These are phyloP conservation scores for Farysia itapuensis DNA, from an alignment of 1,284 basidiomycete species.

Conservation along the genomic window DNA sequence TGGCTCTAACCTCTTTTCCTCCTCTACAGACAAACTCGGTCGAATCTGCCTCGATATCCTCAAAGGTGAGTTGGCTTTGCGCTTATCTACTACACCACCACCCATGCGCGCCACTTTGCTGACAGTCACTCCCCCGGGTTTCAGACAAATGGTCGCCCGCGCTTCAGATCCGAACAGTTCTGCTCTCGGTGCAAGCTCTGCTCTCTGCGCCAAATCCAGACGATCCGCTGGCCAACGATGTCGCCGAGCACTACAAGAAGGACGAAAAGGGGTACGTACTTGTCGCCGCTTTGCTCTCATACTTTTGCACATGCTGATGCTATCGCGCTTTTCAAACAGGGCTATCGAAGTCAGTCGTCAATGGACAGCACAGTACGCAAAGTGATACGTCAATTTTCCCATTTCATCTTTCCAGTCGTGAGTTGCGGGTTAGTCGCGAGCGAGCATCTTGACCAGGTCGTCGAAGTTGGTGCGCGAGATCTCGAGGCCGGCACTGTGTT, in stretches of 20 bases:
- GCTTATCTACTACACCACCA: no score
- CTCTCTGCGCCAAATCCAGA: slow-evolving; percentile 96
- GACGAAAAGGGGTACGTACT: slow-evolving; percentile 81
- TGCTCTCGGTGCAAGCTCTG: slow-evolving; percentile 93
- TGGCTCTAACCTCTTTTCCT: neutral
- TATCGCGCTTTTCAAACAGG: slow-evolving; percentile 13
- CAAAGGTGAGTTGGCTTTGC: slow-evolving; percentile 76
- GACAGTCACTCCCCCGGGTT: neutral
- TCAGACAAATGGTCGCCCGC: slow-evolving; percentile 98
- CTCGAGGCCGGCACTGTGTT: slow-evolving; percentile 21
- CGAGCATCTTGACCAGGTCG: slow-evolving; percentile 21
- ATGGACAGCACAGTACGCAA: slow-evolving; percentile 54
- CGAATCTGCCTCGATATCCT: slow-evolving; percentile 97
- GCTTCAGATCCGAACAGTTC: slow-evolving; percentile 93
- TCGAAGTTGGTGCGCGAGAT: slow-evolving; percentile 35
- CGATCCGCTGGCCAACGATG: slow-evolving; percentile 88
- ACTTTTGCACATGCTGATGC: neutral
- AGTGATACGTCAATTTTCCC: slow-evolving; percentile 2
- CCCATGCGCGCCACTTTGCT: no score
- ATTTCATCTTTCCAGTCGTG: neutral
- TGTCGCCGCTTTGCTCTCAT: neutral
- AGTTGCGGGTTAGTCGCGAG: slow-evolving; percentile 1
- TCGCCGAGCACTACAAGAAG: slow-evolving; percentile 98
- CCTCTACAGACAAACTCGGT: slow-evolving; percentile 94
- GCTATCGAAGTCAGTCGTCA: slow-evolving; percentile 55